Evolutionary conservation across 2,329 filamentous ascomycete species (phyloP), one percentile per base, ranked within the genome.

Genomic region (Neophaeococcomyces mojaviensis): DNA sequence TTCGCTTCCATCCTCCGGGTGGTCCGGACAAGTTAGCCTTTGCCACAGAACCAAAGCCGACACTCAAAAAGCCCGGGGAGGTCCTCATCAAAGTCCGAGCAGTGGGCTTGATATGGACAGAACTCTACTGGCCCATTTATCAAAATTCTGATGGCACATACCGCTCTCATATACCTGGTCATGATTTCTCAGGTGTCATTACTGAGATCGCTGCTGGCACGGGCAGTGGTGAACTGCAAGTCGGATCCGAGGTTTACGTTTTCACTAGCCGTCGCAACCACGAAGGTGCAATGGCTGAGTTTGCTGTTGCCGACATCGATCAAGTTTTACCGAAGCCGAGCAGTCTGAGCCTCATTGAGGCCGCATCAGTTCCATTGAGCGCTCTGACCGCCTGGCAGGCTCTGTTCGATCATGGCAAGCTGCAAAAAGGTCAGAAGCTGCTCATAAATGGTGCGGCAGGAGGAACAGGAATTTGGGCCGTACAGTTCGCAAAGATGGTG

Each of bases 361-460:
- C 58, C 1, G 61, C 60, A 5, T 53, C 55, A 2, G 35, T 62
- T 33, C 61, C 60, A 9, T 44, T 64, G 2, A 60, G 58, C 34
- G 60, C 53, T 19, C 50, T 55, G 49, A 64, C 61, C 20, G 61
- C 61, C 5, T 62, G 54, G 18, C 55, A 64, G 50, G 59, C 60
- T n/a, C 45, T 63, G n/a, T 59, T 61, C 38, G 57, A 56, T 1
- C 10, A 34, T 16, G 32, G n/a, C n/a, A 13, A 34, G 4, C 18
- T 34, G 32, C 32, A 34, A 16, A 12, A 16, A 15, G 4, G 4
- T 34, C 32, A 34, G 6, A 34, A 34, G 32, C 10, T 73, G 3
- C 60, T 70, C 9, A 57, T 73, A 12, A 71, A 65, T 3, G 71
- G 62, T 38, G 69, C 69, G 1, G 65, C 68, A 3, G 70, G 71